Evolutionary conservation across 176 grass and related monocot genomes (phyloP), one percentile per base, ranked within the genome.

Genomic region (Ampelocalamus luodianensis): DNA sequence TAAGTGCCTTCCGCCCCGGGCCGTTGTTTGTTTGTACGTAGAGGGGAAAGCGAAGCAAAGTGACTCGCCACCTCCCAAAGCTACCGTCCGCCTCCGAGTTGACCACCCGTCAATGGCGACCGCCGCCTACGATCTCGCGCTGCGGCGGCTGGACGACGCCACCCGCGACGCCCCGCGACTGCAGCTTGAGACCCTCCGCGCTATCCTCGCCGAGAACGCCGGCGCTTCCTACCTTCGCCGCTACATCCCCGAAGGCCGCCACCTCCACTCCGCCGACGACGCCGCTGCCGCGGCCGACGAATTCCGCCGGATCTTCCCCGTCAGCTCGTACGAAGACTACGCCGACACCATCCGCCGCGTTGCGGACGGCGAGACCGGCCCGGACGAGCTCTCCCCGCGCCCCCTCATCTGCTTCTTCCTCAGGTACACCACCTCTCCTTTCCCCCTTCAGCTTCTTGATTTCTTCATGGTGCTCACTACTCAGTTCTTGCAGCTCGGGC

Each of bases 341-440:
- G 71, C 62, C 49, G 79, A 77, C 3, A 10, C 74, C 60, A 87
- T 87, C n/a, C 45, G 39, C 10, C 60, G 69, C 46, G 44, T 87
- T 20, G 71, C 79, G 20, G 79, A 87, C 6, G 79, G 79, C 48
- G n/a, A 42, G 13, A 71, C 80, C 5, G 3, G 45, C 15, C 79
- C 79, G 46, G n/a, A 72, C 48, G 34, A 64, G 60, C 86, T 87
- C 59, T 87, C 86, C 12, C 7, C 54, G 71, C 49, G 34, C 56
- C 86, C 71, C 48, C 86, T 87, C 39, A 10, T 82, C 71, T 82
- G 86, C 71, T 87, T 87, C 86, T 87, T 87, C 63, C 64, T 82
- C 26, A 82, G 86, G 86, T 87, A 3, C 49, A 11, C 9, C 17
- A 15, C 26, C 6, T 13, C 11, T 38, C 36, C n/a, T 55, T 69